Percentiles rank a stretch among this genome's conserved stretches.
Evolutionary conservation across 2,329 filamentous ascomycete genomes (phyloP).

Genomic region (Thelonectria discophora): DNA sequence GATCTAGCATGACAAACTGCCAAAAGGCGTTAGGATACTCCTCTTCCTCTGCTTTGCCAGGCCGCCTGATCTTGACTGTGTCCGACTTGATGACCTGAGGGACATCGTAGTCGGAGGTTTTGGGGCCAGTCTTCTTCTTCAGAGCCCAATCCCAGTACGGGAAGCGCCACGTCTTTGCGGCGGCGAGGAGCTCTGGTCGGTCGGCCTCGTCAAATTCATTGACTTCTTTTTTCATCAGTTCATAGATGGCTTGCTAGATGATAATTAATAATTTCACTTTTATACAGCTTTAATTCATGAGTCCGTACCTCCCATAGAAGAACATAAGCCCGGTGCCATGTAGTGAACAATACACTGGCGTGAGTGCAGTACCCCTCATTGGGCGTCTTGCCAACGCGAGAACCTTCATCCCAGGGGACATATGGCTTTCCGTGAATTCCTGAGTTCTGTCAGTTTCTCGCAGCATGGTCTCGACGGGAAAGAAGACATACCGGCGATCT

Average conservation of each 20-base stretch:
- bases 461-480: too few relatives aligned
- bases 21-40: not conserved
- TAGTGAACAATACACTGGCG: slow-evolving; percentile 4
- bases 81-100: not conserved
- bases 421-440: not conserved
- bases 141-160: slow-evolving; percentile 27
- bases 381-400: not conserved
- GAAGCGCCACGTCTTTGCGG: slow-evolving; percentile 8
- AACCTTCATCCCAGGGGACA: not conserved
- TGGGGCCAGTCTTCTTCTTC: not conserved
- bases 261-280: too few relatives aligned
- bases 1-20: not conserved
- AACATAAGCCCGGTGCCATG: slow-evolving; percentile 23
- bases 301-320: slow-evolving; percentile 15
- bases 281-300: too few relatives aligned
- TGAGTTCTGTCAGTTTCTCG: not conserved
- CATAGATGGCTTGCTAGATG: not conserved
- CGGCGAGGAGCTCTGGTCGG: not conserved
- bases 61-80: not conserved
- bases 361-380: slow-evolving; percentile 17
- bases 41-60: not conserved
- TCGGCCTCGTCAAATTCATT: not conserved
- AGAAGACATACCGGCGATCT: slow-evolving; percentile 5
- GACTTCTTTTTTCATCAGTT: not conserved
- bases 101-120: not conserved